A percentile compares a stretch with the other conserved stretches of the same genome.
Evolutionary conservation across 2,329 filamentous ascomycete genomes (phyloP).

Genomic region (Amylocarpus encephaloides): DNA sequence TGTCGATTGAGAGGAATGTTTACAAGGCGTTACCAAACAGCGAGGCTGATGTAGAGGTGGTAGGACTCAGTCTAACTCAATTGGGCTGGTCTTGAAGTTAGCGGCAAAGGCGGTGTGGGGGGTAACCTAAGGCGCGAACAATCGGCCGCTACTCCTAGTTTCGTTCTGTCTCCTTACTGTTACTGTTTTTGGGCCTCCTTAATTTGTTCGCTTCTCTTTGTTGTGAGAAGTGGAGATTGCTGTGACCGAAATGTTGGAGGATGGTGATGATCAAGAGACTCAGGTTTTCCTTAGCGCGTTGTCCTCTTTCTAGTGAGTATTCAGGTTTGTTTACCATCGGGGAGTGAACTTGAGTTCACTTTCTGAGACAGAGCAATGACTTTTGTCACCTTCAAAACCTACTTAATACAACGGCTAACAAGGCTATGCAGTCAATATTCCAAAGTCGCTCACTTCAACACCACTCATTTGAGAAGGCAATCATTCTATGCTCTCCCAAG

Average conservation of each 20-base stretch:
- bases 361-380: too few relatives aligned
- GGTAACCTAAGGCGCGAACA: too few relatives aligned
- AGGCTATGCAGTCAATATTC: constrained; percentile 64
- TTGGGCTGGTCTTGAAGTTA: not conserved
- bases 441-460: constrained; percentile 78
- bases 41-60: not conserved
- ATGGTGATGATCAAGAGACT: constrained; percentile 67
- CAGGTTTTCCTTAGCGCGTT: constrained; percentile 74
- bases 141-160: too few relatives aligned
- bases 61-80: not conserved
- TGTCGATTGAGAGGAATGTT: not conserved
- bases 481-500: constrained; percentile 88
- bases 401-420: not conserved
- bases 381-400: not conserved
- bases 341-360: not conserved
- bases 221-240: not conserved
- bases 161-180: too few relatives aligned
- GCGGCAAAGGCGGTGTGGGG: too few relatives aligned
- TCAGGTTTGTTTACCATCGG: constrained; percentile 4
- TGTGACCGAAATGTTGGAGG: not conserved
- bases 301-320: constrained; percentile 79
- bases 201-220: too few relatives aligned
- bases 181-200: too few relatives aligned
- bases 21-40: not conserved
- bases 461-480: constrained; percentile 83